phyloP scores from a whole-genome alignment of 2,329 filamentous ascomycete genomes.

The Onygenales sp. region DNA sequence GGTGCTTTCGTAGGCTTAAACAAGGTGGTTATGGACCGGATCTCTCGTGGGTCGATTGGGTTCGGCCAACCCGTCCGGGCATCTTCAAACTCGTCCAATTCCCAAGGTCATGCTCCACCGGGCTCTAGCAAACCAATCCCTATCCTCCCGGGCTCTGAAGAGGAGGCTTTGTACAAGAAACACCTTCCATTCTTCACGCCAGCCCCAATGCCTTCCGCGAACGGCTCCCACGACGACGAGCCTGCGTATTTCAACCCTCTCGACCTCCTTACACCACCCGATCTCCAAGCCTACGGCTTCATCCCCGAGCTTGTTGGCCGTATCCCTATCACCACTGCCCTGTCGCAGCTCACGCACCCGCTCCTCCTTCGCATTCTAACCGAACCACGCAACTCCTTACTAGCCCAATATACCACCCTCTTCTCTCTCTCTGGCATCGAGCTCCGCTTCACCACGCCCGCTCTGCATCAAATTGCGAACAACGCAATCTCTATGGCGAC shows the following conservation, averaged over 20 bases:
- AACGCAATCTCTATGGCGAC: slow-evolving; percentile 61
- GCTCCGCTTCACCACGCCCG: slow-evolving; percentile 71
- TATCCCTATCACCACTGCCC: slow-evolving; percentile 78
- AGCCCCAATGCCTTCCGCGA: slow-evolving; percentile 36
- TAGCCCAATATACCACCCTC: slow-evolving; percentile 80
- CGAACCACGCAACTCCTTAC: slow-evolving; percentile 79
- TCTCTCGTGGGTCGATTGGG: slow-evolving; percentile 77
- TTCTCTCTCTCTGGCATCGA: slow-evolving; percentile 72
- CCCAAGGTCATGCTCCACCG: slow-evolving; percentile 14
- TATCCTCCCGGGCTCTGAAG: slow-evolving; percentile 54
- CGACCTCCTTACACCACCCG: slow-evolving; percentile 63
- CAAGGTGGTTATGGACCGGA: slow-evolving; percentile 76
- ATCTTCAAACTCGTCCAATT: slow-evolving; percentile 22
- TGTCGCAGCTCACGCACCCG: slow-evolving; percentile 61
- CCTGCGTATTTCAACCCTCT: slow-evolving; percentile 49
- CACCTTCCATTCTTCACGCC: slow-evolving; percentile 50
- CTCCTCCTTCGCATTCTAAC: slow-evolving; percentile 78
- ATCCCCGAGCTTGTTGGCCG: slow-evolving; percentile 96
- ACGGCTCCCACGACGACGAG: slow-evolving; percentile 26
- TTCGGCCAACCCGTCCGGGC: slow-evolving; percentile 76
- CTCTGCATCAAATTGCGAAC: slow-evolving; percentile 71
- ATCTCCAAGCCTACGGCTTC: slow-evolving; percentile 78
- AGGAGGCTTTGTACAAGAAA: slow-evolving; percentile 50
- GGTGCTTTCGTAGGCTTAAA: slow-evolving; percentile 91
- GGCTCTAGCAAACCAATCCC: slow-evolving; percentile 34